phyloP scores from a whole-genome alignment of 176 grass and related monocot species.

The Carex parvula region DNA sequence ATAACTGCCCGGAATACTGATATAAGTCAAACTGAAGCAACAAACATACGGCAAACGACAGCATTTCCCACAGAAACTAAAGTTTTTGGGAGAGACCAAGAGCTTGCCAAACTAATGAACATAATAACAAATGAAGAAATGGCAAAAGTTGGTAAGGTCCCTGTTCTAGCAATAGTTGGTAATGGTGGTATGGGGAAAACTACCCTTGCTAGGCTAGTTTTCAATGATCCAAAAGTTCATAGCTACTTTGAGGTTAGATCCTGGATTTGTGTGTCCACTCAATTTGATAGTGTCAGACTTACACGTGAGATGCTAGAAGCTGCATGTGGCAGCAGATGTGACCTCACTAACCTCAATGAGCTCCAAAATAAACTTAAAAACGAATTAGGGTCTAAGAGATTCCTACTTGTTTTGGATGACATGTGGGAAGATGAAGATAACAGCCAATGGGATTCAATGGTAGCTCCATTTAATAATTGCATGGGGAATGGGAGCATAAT shows the following conservation, averaged over 20 bases:
- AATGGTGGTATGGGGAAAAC: constrained; percentile 40
- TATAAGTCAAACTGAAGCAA: background rate
- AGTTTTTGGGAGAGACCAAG: constrained; percentile 21
- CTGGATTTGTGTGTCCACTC: constrained; percentile 29
- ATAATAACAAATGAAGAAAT: background rate
- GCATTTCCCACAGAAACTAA: background rate
- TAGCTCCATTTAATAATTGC: constrained; percentile 10
- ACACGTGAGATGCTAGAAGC: constrained; percentile 22
- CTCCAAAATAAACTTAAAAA: background rate
- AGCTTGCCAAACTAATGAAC: constrained; percentile 17
- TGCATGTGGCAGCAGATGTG: background rate
- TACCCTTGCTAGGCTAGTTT: constrained; percentile 25
- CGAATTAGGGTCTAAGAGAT: constrained; percentile 9
- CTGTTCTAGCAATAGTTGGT: constrained; percentile 26
- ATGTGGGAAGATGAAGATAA: constrained; percentile 23
- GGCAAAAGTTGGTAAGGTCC: background rate
- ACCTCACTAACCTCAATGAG: background rate
- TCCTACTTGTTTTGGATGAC: constrained; percentile 37
- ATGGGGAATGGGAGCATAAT: background rate
- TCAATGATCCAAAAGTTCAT: background rate
- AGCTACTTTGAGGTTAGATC: constrained; percentile 21
- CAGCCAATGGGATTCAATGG: background rate
- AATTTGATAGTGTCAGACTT: background rate
- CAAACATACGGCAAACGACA: constrained; percentile 6
- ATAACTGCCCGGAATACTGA: background rate